phyloP scores from a whole-genome alignment of 805 yeast genomes.

The Clavispora asparagi region DNA sequence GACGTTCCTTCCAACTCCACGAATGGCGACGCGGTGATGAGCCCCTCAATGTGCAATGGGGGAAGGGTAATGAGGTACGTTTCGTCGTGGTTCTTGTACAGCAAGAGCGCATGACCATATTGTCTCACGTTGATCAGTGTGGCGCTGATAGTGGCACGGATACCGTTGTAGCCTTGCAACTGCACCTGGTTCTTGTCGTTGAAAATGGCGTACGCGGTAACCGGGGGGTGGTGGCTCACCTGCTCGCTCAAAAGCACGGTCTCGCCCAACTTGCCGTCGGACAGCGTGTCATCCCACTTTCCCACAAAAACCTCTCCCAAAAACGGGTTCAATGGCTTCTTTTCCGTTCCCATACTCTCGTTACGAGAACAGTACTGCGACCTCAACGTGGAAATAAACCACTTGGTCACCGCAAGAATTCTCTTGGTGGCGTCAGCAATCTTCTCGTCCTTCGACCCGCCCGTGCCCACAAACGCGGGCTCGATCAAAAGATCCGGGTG shows the following conservation, averaged over 20 bases:
- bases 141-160: conserved; percentile 77
- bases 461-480: conserved; percentile 48
- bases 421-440: conserved; percentile 52
- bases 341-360: conserved; percentile 91
- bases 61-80: conserved; percentile 82
- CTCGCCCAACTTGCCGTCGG: conserved; percentile 57
- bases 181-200: conserved; percentile 65
- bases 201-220: conserved; percentile 83
- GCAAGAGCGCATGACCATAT: conserved; percentile 81
- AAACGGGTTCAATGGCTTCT: conserved; percentile 95
- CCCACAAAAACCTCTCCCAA: conserved; percentile 93
- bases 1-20: conserved; percentile 90
- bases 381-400: conserved; percentile 88
- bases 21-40: conserved; percentile 84
- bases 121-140: conserved; percentile 83
- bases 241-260: conserved; percentile 82
- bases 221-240: conserved; percentile 96
- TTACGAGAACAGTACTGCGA: conserved; percentile 92
- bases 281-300: conserved; percentile 61
- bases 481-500: conserved; percentile 79
- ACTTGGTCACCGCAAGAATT: conserved; percentile 74
- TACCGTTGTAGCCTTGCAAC: conserved; percentile 85
- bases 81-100: conserved; percentile 58
- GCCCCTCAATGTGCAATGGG: conserved; percentile 91
- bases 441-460: conserved; percentile 31